Percentiles rank a stretch among this genome's conserved stretches.
Conservation (phyloP, 2,329 filamentous ascomycete species). For the Sarocladium kiliense region DNA sequence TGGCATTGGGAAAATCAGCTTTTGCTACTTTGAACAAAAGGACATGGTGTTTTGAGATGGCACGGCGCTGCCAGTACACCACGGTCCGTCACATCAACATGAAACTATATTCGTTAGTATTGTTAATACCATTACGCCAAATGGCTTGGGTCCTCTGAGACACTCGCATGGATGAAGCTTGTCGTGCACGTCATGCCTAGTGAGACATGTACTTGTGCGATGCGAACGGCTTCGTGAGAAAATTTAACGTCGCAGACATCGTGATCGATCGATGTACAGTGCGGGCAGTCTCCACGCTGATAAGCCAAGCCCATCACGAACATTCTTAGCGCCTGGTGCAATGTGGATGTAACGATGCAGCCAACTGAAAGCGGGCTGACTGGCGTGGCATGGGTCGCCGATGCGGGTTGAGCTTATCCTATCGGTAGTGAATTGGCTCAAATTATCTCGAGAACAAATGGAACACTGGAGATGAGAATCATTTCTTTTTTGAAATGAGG, state of each 20-base stretch:
- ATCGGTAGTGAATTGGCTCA: background rate
- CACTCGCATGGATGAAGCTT: too few species aligned
- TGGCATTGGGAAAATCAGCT: background rate
- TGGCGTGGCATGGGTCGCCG: background rate
- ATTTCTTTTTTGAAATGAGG: background rate
- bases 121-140: too few species aligned
- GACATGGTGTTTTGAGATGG: too few species aligned
- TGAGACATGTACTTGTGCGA: background rate
- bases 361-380: background rate
- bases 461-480: background rate
- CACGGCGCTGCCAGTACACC: too few species aligned
- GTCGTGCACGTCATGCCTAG: too few species aligned
- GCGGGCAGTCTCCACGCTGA: background rate
- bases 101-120: too few species aligned
- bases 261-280: background rate
- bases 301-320: background rate
- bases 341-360: constrained; percentile 5
- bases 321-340: background rate
- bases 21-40: too few species aligned
- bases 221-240: background rate
- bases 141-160: too few species aligned
- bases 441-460: background rate
- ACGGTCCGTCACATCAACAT: too few species aligned
- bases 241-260: background rate
- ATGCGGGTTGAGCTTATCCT: background rate